Evolutionary conservation across 371 early-diverging fungal genomes (phyloP).

Genomic region (Mortierella sp.): DNA sequence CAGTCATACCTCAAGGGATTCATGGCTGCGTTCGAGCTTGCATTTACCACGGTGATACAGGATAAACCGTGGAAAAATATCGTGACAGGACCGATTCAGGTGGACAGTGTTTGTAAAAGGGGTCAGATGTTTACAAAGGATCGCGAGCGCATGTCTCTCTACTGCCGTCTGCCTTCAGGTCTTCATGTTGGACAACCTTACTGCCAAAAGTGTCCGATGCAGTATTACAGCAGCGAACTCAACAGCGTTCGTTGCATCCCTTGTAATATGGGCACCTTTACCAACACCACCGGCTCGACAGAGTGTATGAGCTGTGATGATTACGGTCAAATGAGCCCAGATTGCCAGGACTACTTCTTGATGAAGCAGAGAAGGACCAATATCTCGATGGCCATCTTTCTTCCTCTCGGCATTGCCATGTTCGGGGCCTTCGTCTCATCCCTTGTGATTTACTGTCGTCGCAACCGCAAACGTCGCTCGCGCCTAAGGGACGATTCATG

Average conservation of each 20-base stretch:
- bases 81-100: conserved; percentile 22
- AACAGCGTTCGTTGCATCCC: conserved; percentile 27
- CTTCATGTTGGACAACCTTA: conserved; percentile 16
- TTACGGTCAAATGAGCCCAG: not conserved
- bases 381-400: conserved; percentile 27
- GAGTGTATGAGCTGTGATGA: conserved; percentile 33
- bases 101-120: conserved; percentile 24
- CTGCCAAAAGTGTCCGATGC: conserved; percentile 20
- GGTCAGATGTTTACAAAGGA: conserved; percentile 17
- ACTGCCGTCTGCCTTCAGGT: conserved; percentile 13
- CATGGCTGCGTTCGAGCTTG: conserved; percentile 45
- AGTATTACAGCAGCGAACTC: conserved; percentile 21
- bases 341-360: conserved; percentile 22
- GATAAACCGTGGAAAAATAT: conserved; percentile 39
- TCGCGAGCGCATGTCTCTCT: conserved; percentile 16
- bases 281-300: conserved; percentile 23
- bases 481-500: conserved; percentile 49
- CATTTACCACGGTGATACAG: conserved; percentile 37
- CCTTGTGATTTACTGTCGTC: conserved; percentile 7
- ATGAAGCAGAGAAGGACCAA: conserved; percentile 14
- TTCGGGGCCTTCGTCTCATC: conserved; percentile 4
- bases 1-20: conserved; percentile 50
- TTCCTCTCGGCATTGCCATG: conserved; percentile 26
- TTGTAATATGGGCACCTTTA: conserved; percentile 30
- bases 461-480: conserved; percentile 31